These are phyloP conservation scores for Trypanosoma boissoni DNA, from an alignment of 208 protist species.

Conservation along the genomic window DNA sequence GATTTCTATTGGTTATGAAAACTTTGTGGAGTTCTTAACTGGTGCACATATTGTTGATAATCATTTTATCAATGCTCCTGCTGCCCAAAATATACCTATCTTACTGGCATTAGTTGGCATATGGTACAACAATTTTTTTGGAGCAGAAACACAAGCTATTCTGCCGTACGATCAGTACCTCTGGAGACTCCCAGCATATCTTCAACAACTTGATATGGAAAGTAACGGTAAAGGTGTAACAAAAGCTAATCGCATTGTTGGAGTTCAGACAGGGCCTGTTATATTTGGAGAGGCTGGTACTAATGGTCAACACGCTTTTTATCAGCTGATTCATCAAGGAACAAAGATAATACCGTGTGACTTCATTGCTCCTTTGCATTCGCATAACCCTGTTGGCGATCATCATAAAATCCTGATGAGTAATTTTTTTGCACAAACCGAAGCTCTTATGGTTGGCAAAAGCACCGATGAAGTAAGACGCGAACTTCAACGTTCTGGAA, in stretches of 20 bases:
- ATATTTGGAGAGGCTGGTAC: constrained; percentile 97
- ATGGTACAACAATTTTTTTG: constrained; percentile 98
- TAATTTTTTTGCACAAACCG: constrained; percentile 98
- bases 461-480: constrained; percentile 74
- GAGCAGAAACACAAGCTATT: constrained; percentile 93
- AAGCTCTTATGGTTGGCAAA: constrained; percentile 97
- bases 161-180: constrained; percentile 98
- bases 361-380: constrained; percentile 92
- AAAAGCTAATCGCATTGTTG: constrained; percentile 49
- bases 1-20: constrained; percentile 93
- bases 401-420: constrained; percentile 96
- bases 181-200: constrained; percentile 95
- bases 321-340: constrained; percentile 97
- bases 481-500: constrained; percentile 65
- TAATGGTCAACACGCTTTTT: constrained; percentile 94
- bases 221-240: constrained; percentile 96
- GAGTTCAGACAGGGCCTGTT: constrained; percentile 92
- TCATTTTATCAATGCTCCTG: constrained; percentile 68
- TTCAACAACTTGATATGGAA: constrained; percentile 98
- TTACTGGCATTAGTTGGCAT: constrained; percentile 94
- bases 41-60: constrained; percentile 86
- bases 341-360: constrained; percentile 96
- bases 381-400: constrained; percentile 90
- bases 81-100: constrained; percentile 90
- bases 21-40: constrained; percentile 93